A percentile compares a stretch with the other conserved stretches of the same genome.
Conservation (phyloP, 2,329 filamentous ascomycete genomes). For the Amesomyces nigricolor region DNA sequence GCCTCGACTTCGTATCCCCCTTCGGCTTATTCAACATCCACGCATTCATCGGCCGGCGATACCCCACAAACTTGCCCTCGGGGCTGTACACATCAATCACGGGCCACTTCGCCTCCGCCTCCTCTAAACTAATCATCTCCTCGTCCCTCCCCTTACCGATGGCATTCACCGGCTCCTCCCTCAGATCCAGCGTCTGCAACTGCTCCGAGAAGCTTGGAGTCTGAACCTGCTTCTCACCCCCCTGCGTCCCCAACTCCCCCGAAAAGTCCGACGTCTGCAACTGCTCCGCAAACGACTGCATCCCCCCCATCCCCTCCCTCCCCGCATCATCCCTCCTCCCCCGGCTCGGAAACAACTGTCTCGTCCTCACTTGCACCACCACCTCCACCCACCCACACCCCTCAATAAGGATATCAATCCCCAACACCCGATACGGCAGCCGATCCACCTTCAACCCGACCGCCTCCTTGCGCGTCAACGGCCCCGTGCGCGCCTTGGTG, state of each 20-base stretch:
- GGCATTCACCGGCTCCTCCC: constrained; percentile 23
- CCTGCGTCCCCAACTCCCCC: constrained; percentile 15
- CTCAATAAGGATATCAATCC: constrained; percentile 81
- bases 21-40: constrained; percentile 58
- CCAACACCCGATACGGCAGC: constrained; percentile 74
- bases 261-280: constrained; percentile 29
- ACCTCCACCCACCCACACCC: constrained; percentile 92
- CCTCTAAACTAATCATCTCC: neutral
- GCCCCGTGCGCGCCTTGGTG: constrained; percentile 71
- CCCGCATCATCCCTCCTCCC: constrained; percentile 5
- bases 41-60: constrained; percentile 63
- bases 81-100: constrained; percentile 81
- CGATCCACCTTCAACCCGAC: constrained; percentile 58
- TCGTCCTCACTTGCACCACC: constrained; percentile 69
- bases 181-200: constrained; percentile 29
- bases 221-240: too few species aligned
- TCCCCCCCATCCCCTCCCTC: constrained; percentile 15
- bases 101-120: constrained; percentile 49
- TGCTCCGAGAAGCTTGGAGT: neutral
- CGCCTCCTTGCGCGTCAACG: constrained; percentile 59
- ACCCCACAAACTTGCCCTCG: constrained; percentile 70
- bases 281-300: constrained; percentile 5
- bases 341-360: constrained; percentile 34
- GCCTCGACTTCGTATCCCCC: constrained; percentile 48
- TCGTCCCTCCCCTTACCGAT: constrained; percentile 20